phyloP scores from a whole-genome alignment of 257 asterid species.

The Solanum infundibuliforme region DNA sequence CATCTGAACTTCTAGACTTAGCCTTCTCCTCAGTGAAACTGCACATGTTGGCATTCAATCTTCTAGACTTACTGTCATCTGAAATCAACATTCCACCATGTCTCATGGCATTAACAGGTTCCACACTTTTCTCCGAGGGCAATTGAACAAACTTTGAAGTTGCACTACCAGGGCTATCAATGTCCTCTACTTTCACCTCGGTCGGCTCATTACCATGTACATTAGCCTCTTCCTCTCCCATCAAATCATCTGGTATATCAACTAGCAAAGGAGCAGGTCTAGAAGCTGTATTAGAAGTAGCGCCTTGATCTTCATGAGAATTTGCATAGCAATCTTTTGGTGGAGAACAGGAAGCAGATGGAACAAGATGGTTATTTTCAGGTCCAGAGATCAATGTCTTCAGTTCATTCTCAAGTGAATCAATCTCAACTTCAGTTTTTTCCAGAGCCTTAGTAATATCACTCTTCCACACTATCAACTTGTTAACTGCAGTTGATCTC shows the following conservation, averaged over 20 bases:
- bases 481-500: conserved; percentile 52
- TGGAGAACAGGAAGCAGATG: conserved; percentile 35
- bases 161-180: conserved; percentile 80
- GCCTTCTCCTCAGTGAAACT: conserved; percentile 5
- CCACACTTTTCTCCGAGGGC: conserved; percentile 20
- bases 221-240: conserved; percentile 18
- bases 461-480: conserved; percentile 62
- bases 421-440: conserved; percentile 78
- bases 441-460: conserved; percentile 64
- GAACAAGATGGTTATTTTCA: conserved; percentile 15
- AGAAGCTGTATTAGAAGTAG: conserved; percentile 23
- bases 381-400: conserved; percentile 38
- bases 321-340: conserved; percentile 24
- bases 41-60: conserved; percentile 15
- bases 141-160: conserved; percentile 56
- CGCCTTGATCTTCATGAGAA: conserved; percentile 38
- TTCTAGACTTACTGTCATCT: conserved; percentile 15
- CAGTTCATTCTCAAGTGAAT: conserved; percentile 75
- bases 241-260: conserved; percentile 23
- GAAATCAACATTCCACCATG: conserved; percentile 10
- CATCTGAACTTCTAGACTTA: conserved; percentile 14
- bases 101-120: conserved; percentile 12
- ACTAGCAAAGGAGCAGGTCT: conserved; percentile 34
- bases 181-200: conserved; percentile 38
- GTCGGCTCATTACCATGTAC: conserved; percentile 14